A percentile compares a stretch with the other conserved stretches of the same genome.
phyloP scores from a whole-genome alignment of 2,329 filamentous ascomycete species.

The Aspergillus sclerotialis region DNA sequence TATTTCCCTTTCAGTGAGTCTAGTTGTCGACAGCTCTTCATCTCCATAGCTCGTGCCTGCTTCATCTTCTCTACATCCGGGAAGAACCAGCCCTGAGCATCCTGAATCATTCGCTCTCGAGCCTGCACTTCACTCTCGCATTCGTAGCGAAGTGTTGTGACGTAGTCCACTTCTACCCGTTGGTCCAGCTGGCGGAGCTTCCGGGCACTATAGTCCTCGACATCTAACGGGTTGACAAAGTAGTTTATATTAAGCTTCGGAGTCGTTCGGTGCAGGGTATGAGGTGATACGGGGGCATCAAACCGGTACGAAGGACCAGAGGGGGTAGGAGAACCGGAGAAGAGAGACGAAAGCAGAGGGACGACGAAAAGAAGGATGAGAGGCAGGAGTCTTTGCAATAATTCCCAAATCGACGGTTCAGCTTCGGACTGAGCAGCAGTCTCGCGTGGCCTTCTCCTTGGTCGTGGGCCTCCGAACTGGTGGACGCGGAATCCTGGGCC shows the following conservation, averaged over 20 bases:
- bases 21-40: slow-evolving; percentile 53
- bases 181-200: slow-evolving; percentile 71
- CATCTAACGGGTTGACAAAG: slow-evolving; percentile 73
- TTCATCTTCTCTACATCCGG: slow-evolving; percentile 73
- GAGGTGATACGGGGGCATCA: slow-evolving; percentile 61
- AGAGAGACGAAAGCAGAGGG: slow-evolving; percentile 73
- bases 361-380: slow-evolving; percentile 84
- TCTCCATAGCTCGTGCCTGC: slow-evolving; percentile 55
- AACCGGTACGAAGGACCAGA: slow-evolving; percentile 68
- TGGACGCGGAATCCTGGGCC: slow-evolving; percentile 89
- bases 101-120: slow-evolving; percentile 62
- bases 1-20: slow-evolving; percentile 41
- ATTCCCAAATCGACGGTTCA: slow-evolving; percentile 46
- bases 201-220: slow-evolving; percentile 60
- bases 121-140: slow-evolving; percentile 68
- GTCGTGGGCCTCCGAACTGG: slow-evolving; percentile 79
- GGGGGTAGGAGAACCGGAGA: slow-evolving; percentile 50
- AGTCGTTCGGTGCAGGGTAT: slow-evolving; percentile 67
- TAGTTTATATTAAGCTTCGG: slow-evolving; percentile 69
- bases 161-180: slow-evolving; percentile 65
- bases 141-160: slow-evolving; percentile 59
- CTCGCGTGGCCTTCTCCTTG: slow-evolving; percentile 67
- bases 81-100: slow-evolving; percentile 82
- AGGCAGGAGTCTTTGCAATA: slow-evolving; percentile 69
- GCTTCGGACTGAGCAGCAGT: slow-evolving; percentile 49